A percentile compares a stretch with the other conserved stretches of the same genome.
Evolutionary conservation across 148 eudicot genomes (phyloP).

Genomic region (Camellia lanceoleosa): DNA sequence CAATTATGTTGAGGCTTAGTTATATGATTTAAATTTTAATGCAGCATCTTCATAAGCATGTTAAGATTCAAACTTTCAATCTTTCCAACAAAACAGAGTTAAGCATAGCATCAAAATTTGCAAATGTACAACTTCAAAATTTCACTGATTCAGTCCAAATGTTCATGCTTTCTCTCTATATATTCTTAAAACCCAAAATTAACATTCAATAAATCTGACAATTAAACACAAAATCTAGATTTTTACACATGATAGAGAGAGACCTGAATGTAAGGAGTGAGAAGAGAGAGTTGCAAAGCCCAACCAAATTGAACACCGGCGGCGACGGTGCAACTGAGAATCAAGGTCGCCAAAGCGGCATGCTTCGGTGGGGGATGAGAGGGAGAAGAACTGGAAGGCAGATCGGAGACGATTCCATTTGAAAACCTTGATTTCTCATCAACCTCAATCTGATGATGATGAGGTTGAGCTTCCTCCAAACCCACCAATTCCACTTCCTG

Average conservation of each 20-base stretch:
- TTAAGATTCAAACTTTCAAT: no score
- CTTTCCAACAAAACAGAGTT: no score
- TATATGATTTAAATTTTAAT: no score
- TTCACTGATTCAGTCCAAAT: background rate
- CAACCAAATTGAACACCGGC: constrained; percentile 94
- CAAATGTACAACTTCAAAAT: background rate
- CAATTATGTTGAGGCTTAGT: background rate
- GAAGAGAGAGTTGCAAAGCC: constrained; percentile 92
- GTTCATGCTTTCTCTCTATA: background rate
- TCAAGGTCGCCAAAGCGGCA: constrained; percentile 49
- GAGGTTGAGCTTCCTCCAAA: background rate
- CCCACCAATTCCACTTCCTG: constrained; percentile 32
- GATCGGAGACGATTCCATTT: constrained; percentile 12
- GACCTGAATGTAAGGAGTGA: constrained; percentile 94
- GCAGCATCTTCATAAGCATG: no score
- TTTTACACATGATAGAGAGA: background rate
- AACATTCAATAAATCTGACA: background rate
- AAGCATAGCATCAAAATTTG: background rate
- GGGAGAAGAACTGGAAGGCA: background rate
- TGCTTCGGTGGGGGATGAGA: constrained; percentile 17
- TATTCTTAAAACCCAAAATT: background rate
- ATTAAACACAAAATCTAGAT: background rate
- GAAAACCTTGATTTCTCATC: background rate
- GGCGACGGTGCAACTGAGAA: constrained; percentile 79
- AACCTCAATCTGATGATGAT: background rate